Base-by-base conservation (phyloP, 2,329 filamentous ascomycete species). In the Fusarium nelsonii region DNA sequence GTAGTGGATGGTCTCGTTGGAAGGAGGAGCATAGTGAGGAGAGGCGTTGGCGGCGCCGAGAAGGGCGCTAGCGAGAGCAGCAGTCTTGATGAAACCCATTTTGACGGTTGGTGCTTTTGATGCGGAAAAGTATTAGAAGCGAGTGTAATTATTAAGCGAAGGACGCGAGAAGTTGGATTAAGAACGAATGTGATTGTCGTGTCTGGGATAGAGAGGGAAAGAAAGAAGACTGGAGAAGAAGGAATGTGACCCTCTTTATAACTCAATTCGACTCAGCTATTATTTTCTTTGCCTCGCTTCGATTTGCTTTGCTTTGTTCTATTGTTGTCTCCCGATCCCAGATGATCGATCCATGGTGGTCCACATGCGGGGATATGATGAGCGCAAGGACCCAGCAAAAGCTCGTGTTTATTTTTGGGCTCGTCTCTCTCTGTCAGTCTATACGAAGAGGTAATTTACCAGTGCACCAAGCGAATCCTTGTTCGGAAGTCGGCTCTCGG, bases 1-100 rank as follows among this genome's bases (percentile, higher is more conserved):
- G 80, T 85, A 87, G 76, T 79, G 81, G 72, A 82, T 79, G 74
- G 65, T 71, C 34, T 52, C 59, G 71, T 70, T 71, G 65, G 62
- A 59, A 32, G 59, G 59, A 10, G 60, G 62, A 46, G 53, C 58
- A 26, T 71, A 55, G 65, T 66, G 11, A n/a, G 69, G 69, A 12
- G 65, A 57, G 39, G 69, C 69, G 36, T 49, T 45, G 49, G 68
- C 69, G 48, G 55, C 68, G 40, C 65, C 69, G 15, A 71, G 34
- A 34, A 67, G 45, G 50, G 62, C 63, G 36, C 61, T 58, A 43
- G 62, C 69, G 39, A 71, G 30, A 49, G 69, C 55, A 32, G 69
- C 61, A 28, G 65, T 61, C 63, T 70, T 54, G 46, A 69, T 60
- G 65, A 68, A 69, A 69, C 65, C 69, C 69, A 71, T 71, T 57